Evolutionary conservation across 2,329 filamentous ascomycete species (phyloP), one percentile per base, ranked within the genome.

Genomic region (Aspergillus caelatus): DNA sequence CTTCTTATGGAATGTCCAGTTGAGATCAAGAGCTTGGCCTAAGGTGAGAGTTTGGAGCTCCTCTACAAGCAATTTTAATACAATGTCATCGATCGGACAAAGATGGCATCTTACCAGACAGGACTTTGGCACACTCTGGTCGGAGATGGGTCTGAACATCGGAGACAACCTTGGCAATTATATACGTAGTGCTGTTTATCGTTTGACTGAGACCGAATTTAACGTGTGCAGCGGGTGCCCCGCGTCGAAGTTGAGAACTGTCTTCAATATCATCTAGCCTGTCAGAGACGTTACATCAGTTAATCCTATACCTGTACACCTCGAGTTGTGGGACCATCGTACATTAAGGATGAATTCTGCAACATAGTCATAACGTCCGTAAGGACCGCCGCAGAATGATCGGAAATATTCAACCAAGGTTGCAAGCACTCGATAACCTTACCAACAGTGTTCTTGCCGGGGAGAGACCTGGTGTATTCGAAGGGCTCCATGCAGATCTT

Each of bases 261-360:
- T 83, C 81, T 67, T 83, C 74, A 23, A 83, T 77, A 63, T 83
- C 81, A 64, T 83, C 81, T 53, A 82, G 71, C 59, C 71, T 74
- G 56, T 1, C 2, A 19, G 23, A 16, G 2, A 53, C 11, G 8
- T 4, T 11, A 21, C 2, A 10, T 28, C 14, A 28, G 23, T 12
- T 16, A 9, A 9, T 10, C 7, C 7, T 16, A 0, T 28, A 7
- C 0, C 12, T 26, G 11, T 1, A 0, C 4, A 7, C 9, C 1
- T 28, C 23, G 8, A 23, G 19, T 9, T 3, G 19, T n/a, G 9
- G 1, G 3, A 41, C 1, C 10, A 19, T 11, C 28, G 21, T 55
- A 63, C 64, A 65, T 58, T 0, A 65, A 39, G 2, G 62, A 58
- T 2, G 61, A 39, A 8, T 60, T 62, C 36, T 61, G 61, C 12